Evolutionary conservation across 176 grass and related monocot genomes (phyloP).

Genomic region (Rhynchospora pubera): DNA sequence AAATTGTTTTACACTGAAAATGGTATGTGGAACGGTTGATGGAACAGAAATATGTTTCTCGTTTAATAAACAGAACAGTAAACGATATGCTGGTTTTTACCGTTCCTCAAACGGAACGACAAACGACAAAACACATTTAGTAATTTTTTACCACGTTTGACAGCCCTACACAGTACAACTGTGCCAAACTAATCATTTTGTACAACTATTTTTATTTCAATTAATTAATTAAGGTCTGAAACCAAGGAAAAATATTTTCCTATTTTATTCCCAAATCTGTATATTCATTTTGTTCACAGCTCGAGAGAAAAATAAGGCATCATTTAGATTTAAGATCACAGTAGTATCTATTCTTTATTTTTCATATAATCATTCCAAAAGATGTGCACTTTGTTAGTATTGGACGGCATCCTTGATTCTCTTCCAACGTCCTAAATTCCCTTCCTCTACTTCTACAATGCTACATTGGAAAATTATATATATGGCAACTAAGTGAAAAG

Average conservation of each 20-base stretch:
- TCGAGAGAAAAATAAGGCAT: not conserved
- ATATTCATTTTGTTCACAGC: not conserved
- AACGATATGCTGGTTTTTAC: no score
- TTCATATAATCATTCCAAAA: slow-evolving; percentile 19
- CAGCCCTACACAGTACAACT: no score
- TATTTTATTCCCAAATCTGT: not conserved
- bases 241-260: not conserved
- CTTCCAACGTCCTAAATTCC: slow-evolving; percentile 46
- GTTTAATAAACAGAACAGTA: no score
- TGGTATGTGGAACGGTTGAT: no score
- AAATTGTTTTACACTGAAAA: no score
- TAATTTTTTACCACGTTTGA: no score
- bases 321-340: not conserved
- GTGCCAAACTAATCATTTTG: not conserved
- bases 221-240: slow-evolving; percentile 3
- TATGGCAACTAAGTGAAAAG: not conserved
- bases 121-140: no score
- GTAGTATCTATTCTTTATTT: not conserved
- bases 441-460: slow-evolving; percentile 29
- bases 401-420: slow-evolving; percentile 43
- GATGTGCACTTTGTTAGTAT: slow-evolving; percentile 30
- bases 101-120: no score
- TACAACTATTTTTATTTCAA: not conserved
- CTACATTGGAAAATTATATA: slow-evolving; percentile 18
- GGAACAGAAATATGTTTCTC: no score